Evolutionary conservation across 371 early-diverging fungal genomes (phyloP), one percentile per base, ranked within the genome.

Genomic region (Mortierella sp.): DNA sequence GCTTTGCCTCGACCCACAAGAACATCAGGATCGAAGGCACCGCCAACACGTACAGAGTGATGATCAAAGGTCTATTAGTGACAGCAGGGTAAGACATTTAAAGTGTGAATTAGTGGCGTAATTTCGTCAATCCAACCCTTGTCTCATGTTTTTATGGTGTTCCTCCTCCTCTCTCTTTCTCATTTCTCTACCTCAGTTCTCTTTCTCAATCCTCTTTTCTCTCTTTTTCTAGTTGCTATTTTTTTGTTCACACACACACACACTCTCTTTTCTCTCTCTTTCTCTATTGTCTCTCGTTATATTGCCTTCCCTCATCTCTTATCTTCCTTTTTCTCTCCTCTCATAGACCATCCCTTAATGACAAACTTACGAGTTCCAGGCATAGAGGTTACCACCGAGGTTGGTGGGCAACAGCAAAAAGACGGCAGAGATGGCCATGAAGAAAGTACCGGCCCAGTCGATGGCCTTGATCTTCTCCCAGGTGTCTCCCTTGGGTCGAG

Each of bases 381-480:
- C 75, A 79, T 87, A 88, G 5, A 88, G 87, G 61, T 90, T 91
- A 11, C 96, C 96, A 44, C 93, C 95, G 88, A 92, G 89, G 16
- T 91, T 88, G 8, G 94, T 88, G 7, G 94, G 92, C 31, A 94
- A 70, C 45, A 96, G 82, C 29, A 95, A 82, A 16, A 87, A 86
- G 13, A 93, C 76, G 0, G 92, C 88, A 16, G 88, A 75, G 11
- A 55, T 55, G 2, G 77, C 74, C 63, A 87, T 40, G 22, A 75
- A 76, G 41, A 80, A 71, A 1, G 80, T 72, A 3, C 87, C 85
- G 2, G 67, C 14, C 66, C 64, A 84, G 73, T 87, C 87, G 19
- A 87, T 66, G 24, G 79, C 47, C 64, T 71, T 76, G 40, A 87
- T 9, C 65, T 87, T 85, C 9, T 64, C 61, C 68, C 64, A 44